These are phyloP conservation scores for Hura crepitans DNA, from an alignment of 441 rosid species.

Conservation along the genomic window DNA sequence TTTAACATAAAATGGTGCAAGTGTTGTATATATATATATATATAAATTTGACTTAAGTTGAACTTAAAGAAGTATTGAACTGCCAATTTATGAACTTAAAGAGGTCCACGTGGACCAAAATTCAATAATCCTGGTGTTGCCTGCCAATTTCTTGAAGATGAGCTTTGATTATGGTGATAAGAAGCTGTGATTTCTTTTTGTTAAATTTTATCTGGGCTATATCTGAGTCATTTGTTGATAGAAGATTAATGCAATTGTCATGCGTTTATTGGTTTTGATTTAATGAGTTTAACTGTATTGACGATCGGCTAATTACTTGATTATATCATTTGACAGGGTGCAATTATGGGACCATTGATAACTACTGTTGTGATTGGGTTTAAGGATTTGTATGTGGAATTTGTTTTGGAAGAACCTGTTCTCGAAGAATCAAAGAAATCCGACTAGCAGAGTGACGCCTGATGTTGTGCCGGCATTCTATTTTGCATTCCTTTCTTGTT, in stretches of 20 bases:
- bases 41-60: background rate
- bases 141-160: background rate
- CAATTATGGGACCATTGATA: slow-evolving; percentile 94
- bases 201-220: background rate
- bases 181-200: background rate
- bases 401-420: slow-evolving; percentile 56
- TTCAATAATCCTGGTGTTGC: background rate
- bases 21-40: background rate
- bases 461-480: background rate
- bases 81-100: background rate
- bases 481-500: background rate
- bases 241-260: background rate
- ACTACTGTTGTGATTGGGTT: slow-evolving; percentile 84
- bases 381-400: slow-evolving; percentile 79
- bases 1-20: background rate
- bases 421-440: slow-evolving; percentile 52
- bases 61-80: background rate
- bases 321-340: slow-evolving; percentile 50
- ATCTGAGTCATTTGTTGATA: too few relatives aligned
- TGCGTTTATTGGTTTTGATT: background rate
- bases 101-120: background rate
- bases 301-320: background rate
- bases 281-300: background rate
- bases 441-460: slow-evolving; percentile 21
- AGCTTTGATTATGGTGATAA: background rate